phyloP scores from a whole-genome alignment of 768 basidiomycete genomes.

The Clitopilus passeckerianus region DNA sequence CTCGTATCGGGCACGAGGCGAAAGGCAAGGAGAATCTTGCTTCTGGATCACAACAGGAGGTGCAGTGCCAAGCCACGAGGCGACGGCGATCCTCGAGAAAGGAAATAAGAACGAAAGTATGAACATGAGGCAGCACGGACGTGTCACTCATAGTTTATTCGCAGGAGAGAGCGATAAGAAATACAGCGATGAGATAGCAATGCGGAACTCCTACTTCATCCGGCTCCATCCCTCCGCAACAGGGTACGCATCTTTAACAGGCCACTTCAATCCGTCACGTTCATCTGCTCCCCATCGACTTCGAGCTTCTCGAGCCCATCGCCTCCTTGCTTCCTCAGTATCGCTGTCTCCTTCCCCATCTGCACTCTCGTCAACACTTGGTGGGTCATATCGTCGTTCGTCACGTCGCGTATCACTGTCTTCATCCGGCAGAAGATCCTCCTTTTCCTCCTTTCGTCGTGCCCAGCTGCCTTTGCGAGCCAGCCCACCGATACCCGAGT shows the following conservation, averaged over 20 bases:
- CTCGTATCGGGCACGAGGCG: too few relatives aligned
- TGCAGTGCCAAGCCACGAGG: too few relatives aligned
- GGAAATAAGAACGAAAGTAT: too few relatives aligned
- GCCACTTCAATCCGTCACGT: constrained; percentile 58
- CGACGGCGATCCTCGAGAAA: too few relatives aligned
- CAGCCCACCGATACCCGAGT: constrained; percentile 10
- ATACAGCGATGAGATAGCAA: not conserved
- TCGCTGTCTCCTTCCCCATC: constrained; percentile 18
- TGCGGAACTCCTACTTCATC: constrained; percentile 21
- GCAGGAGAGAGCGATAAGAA: not conserved
- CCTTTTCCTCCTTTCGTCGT: constrained; percentile 33
- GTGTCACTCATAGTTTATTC: not conserved
- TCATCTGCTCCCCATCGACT: constrained; percentile 18
- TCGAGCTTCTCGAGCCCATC: constrained; percentile 8
- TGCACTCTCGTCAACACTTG: constrained; percentile 49
- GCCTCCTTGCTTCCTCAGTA: constrained; percentile 13
- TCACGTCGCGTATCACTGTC: constrained; percentile 15
- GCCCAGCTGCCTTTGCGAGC: constrained; percentile 24
- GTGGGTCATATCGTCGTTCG: constrained; percentile 53
- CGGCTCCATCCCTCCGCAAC: constrained; percentile 35
- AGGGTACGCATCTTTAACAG: constrained; percentile 33
- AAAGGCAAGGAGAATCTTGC: too few relatives aligned
- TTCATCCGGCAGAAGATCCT: constrained; percentile 13
- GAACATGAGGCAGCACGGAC: too few relatives aligned
- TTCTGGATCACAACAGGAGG: too few relatives aligned